Base-by-base conservation (phyloP, 129 eudicot species). In the Heracleum sosnowskyi region DNA sequence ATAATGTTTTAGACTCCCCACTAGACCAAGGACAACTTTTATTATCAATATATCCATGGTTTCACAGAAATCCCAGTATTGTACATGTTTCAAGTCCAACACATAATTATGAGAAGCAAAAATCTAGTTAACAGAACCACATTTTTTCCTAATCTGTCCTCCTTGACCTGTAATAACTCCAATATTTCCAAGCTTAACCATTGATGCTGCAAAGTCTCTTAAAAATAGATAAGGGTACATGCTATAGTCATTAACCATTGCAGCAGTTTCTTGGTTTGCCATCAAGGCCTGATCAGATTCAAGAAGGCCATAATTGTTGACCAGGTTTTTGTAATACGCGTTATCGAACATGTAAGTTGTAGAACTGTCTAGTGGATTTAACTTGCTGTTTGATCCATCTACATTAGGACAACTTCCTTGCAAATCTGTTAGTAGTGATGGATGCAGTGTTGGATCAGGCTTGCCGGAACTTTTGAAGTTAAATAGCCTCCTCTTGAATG, bases 271-370 rank as follows among this genome's bases (percentile, higher is more conserved):
- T 3, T 89, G 84, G 82, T 91, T 84, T 42, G 76, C 68, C 84
- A 86, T 83, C 42, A 93, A 76, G 29, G 93, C 95, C 71, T 91
- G 97, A 85, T 93, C 98, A 2, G 97, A 91, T 80, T 91, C 90
- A 35, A 93, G 93, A 35, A 93, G 86, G 28, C 91, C 98, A 3
- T 83, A 76, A 45, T 89, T 89, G 85, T 75, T 89, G 41, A 93
- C 82, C 6, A 93, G 81, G 79, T 87, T 93, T 81, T 80, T 87
- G 78, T 88, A 90, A 62, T 90, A 93, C 0, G 82, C 82, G 53
- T 93, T 93, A 73, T 93, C 97, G 40, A 93, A 91, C 77, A 29
- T 76, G 69, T 69, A 45, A 22, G 81, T 79, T 20, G 85, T 86
- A 33, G 86, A 83, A 33, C 55, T 45, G 82, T 92, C 96, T 57